phyloP scores from a whole-genome alignment of 2,329 filamentous ascomycete species.

The Lecanicillium sp. region DNA sequence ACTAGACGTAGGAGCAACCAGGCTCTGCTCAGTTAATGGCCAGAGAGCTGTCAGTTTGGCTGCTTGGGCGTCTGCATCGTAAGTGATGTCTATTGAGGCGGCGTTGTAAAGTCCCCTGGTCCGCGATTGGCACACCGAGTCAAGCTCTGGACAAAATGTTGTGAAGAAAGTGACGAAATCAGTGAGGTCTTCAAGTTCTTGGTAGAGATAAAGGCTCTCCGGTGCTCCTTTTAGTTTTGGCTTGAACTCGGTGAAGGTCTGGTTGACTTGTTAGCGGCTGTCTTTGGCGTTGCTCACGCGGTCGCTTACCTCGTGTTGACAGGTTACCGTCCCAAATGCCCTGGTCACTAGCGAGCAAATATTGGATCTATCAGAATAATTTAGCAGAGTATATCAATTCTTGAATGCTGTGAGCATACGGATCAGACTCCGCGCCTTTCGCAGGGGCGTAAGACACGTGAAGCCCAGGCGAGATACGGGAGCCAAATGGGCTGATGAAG shows the following conservation, averaged over 20 bases:
- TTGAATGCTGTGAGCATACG: conserved; percentile 21
- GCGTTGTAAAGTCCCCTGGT: conserved; percentile 43
- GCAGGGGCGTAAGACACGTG: conserved; percentile 70
- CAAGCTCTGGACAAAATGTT: conserved; percentile 43
- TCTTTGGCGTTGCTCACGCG: background rate
- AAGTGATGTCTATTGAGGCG: conserved; percentile 69
- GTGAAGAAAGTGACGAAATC: conserved; percentile 48
- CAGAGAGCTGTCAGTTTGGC: conserved; percentile 62
- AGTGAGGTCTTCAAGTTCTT: conserved; percentile 52
- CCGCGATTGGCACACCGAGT: conserved; percentile 44
- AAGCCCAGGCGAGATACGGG: conserved; percentile 71
- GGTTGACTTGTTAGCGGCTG: conserved; percentile 25
- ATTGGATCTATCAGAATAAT: conserved; percentile 30
- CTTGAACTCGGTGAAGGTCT: conserved; percentile 58
- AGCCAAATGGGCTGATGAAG: conserved; percentile 63
- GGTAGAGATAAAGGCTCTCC: conserved; percentile 64
- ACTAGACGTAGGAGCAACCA: conserved; percentile 35
- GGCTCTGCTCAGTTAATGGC: conserved; percentile 38
- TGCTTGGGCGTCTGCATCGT: conserved; percentile 59
- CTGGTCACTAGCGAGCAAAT: conserved; percentile 53
- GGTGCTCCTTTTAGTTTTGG: conserved; percentile 20
- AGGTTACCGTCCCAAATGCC: conserved; percentile 53
- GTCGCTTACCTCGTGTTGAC: conserved; percentile 31
- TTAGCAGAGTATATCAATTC: background rate
- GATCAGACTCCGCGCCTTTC: conserved; percentile 14